phyloP scores from a whole-genome alignment of 1,139 yeast species.

The Geotrichum armillariae region DNA sequence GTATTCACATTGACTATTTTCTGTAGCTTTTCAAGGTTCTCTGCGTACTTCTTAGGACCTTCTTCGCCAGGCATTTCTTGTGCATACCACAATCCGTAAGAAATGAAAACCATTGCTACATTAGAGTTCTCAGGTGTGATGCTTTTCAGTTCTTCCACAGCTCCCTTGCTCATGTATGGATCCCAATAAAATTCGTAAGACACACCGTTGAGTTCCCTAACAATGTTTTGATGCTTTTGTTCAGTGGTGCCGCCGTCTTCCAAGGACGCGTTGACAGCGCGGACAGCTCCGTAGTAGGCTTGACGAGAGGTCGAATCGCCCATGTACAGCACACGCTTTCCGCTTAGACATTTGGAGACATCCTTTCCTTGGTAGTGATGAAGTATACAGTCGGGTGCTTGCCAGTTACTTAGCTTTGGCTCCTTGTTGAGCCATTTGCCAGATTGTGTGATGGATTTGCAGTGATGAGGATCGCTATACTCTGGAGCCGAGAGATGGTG shows the following conservation, averaged over 20 bases:
- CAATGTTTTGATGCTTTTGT: conserved; percentile 23
- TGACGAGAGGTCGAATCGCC: conserved; percentile 32
- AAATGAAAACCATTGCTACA: conserved; percentile 24
- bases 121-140: conserved; percentile 17
- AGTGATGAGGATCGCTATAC: conserved; percentile 15
- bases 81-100: conserved; percentile 26
- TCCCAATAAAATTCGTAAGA: conserved; percentile 29
- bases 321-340: conserved; percentile 26
- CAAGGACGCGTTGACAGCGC: conserved; percentile 24
- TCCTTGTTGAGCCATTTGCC: conserved; percentile 22
- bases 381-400: conserved; percentile 29
- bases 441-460: conserved; percentile 16
- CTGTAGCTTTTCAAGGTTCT: conserved; percentile 22
- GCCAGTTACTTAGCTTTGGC: conserved; percentile 26
- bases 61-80: conserved; percentile 24
- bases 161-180: conserved; percentile 27
- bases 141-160: conserved; percentile 17
- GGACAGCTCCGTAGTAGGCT: conserved; percentile 26
- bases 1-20: conserved; percentile 11
- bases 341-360: conserved; percentile 23
- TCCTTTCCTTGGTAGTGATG: conserved; percentile 26
- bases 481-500: conserved; percentile 5
- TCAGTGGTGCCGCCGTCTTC: conserved; percentile 19
- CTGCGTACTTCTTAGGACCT: conserved; percentile 19
- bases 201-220: conserved; percentile 20